Percentiles rank a stretch among this genome's conserved stretches.
phyloP scores from a whole-genome alignment of 2,329 filamentous ascomycete species.

The Zalaria sp. region DNA sequence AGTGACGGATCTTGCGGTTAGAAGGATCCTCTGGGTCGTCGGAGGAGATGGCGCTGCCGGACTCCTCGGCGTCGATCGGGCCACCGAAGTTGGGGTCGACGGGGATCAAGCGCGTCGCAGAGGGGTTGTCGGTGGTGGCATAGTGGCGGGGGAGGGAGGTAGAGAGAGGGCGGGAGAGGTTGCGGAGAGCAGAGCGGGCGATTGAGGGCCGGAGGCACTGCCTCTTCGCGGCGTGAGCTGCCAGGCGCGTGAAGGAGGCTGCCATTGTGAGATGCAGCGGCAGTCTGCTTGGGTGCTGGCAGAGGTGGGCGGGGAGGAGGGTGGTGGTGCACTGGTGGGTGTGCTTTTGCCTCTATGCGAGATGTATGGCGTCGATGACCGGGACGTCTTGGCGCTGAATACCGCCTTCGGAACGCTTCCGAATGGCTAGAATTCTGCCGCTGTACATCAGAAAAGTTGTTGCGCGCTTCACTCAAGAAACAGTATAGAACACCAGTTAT shows the following conservation, averaged over 20 bases:
- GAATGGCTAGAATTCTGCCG: no score
- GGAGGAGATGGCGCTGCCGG: constrained; percentile 26
- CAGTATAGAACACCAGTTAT: constrained; percentile 1
- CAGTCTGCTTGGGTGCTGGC: background rate
- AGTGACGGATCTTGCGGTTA: constrained; percentile 85
- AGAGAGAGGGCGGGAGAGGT: constrained; percentile 46
- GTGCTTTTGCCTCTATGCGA: background rate
- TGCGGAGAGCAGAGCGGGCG: constrained; percentile 22
- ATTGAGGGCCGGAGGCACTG: constrained; percentile 43
- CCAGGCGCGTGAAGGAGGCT: constrained; percentile 56
- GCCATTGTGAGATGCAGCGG: constrained; percentile 42
- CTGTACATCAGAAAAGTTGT: no score
- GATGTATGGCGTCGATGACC: background rate
- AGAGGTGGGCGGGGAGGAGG: constrained; percentile 5
- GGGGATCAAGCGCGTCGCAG: constrained; percentile 50
- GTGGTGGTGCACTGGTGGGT: constrained; percentile 5
- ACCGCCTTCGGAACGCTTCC: no score
- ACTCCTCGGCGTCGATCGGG: constrained; percentile 30
- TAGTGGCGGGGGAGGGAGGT: constrained; percentile 48
- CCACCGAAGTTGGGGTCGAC: constrained; percentile 50
- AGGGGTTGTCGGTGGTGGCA: constrained; percentile 35
- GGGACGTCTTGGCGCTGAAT: background rate
- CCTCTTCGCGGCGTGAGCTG: constrained; percentile 55
- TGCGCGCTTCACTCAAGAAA: background rate
- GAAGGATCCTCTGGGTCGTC: constrained; percentile 33